These are phyloP conservation scores for Populus davidiana DNA, from an alignment of 345 rosid genomes.

Conservation along the genomic window DNA sequence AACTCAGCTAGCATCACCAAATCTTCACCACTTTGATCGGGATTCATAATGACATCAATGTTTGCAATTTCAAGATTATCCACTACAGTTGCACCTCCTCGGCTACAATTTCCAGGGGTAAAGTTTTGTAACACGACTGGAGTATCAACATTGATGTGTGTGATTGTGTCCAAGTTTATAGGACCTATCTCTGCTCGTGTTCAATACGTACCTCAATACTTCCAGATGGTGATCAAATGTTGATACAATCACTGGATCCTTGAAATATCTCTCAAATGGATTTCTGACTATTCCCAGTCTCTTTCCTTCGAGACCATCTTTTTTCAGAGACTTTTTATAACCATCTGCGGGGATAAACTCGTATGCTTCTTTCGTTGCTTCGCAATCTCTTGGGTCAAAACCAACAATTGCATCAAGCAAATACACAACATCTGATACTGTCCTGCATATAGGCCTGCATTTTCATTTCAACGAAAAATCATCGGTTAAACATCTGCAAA, in stretches of 20 bases:
- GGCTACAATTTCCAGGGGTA: conserved; percentile 23
- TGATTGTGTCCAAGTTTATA: not conserved
- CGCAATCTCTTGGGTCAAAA: conserved; percentile 27
- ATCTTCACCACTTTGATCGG: conserved; percentile 34
- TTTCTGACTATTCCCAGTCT: conserved; percentile 51
- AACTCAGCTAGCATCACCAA: conserved; percentile 48
- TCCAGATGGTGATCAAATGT: conserved; percentile 43
- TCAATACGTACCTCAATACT: conserved; percentile 41
- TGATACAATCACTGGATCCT: not conserved
- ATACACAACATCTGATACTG: conserved; percentile 38
- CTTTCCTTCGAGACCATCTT: conserved; percentile 51
- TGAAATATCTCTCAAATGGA: conserved; percentile 18
- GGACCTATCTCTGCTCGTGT: not conserved
- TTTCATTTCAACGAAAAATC: no score
- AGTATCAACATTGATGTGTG: no score
- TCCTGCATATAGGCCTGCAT: conserved; percentile 45
- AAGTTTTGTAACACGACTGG: not conserved
- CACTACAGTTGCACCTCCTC: conserved; percentile 45
- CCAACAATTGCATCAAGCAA: conserved; percentile 47
- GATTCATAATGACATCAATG: conserved; percentile 20
- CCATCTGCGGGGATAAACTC: conserved; percentile 50
- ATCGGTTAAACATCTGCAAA: no score
- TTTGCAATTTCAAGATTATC: conserved; percentile 45
- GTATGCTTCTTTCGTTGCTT: conserved; percentile 42
- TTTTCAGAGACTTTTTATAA: conserved; percentile 48